Percentiles rank a stretch among this genome's conserved stretches.
phyloP scores from a whole-genome alignment of 148 eudicot species.

The Vaccinium macrocarpon region DNA sequence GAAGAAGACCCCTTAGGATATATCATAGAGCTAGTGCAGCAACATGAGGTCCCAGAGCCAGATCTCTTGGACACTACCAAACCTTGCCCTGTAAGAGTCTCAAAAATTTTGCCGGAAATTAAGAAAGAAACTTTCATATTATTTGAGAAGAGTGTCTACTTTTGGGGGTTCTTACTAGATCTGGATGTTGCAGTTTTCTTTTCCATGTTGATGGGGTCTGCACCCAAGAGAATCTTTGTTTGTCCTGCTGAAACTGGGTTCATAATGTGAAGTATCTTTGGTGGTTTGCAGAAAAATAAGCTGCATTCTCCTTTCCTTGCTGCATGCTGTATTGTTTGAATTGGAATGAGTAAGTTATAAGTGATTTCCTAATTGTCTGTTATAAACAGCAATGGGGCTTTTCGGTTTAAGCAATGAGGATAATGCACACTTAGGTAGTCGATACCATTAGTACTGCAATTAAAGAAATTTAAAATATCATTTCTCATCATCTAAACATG shows the following conservation, averaged over 20 bases:
- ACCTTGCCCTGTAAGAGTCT: conserved; percentile 26
- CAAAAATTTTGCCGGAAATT: neutral
- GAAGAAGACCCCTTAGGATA: conserved; percentile 20
- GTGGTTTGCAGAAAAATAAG: conserved; percentile 23
- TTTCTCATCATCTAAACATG: conserved; percentile 11
- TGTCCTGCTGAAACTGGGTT: conserved; percentile 16
- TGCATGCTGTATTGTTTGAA: conserved; percentile 23
- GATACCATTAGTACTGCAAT: neutral
- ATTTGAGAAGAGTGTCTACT: neutral
- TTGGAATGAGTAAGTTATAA: conserved; percentile 15
- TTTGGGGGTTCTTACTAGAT: conserved; percentile 14
- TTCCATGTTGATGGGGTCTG: neutral
- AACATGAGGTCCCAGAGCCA: conserved; percentile 13
- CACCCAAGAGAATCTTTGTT: conserved; percentile 13
- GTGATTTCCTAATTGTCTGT: neutral
- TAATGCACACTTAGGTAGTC: neutral
- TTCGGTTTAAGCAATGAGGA: neutral
- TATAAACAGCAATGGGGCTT: neutral
- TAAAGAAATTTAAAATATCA: neutral
- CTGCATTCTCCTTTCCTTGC: conserved; percentile 19
- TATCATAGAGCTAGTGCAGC: conserved; percentile 16
- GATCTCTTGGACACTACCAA: conserved; percentile 17
- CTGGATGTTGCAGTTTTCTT: conserved; percentile 16
- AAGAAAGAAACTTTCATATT: neutral
- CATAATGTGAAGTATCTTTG: conserved; percentile 20